Base-by-base conservation (phyloP, 805 yeast genomes). In the Candida coleopterorum region DNA sequence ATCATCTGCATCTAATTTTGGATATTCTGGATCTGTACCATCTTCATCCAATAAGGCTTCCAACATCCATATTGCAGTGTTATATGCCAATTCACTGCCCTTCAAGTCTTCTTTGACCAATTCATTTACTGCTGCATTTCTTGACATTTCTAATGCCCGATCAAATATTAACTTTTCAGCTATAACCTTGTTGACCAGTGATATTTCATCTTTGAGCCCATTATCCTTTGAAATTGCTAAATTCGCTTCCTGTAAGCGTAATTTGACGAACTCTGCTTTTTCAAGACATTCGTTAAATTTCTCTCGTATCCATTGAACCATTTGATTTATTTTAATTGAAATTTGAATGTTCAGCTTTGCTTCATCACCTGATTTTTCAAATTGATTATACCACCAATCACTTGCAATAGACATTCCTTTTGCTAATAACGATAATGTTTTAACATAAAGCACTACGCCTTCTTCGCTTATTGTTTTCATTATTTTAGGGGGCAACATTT, bases 61-160 rank as follows among this genome's bases (percentile, higher is more conserved):
- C 51, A 90, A 66, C 96, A 90, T 87, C 97, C 97, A 90, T 35
- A 90, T 76, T 0, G 96, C 81, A 0, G 96, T 86, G 4, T 94
- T 85, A 56, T 90, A 90, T 7, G 90, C 84, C 40, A 85, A 61
- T 58, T 89, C 96, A 60, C 97, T 89, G 6, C 83, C 84, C 14
- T 68, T 64, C 34, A 85, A 56, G 51, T 82, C 88, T 38, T 77
- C 82, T 30, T 85, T 85, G 27, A 73, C 75, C 49, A 88, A 68
- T 60, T 90, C 98, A 54, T 82, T 79, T 38, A 84, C 81, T 0
- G 97, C 97, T 1, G 97, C 96, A 34, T 78, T 79, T 49, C 95
- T 76, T 2, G 96, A 85, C 68, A 89, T 85, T 52, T 90, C 97
- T 51, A 90, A 71, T 2, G 97, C 97, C 33, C 97, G 71, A 49